phyloP scores from a whole-genome alignment of 208 protist genomes.

The Trypanosoma avium region DNA sequence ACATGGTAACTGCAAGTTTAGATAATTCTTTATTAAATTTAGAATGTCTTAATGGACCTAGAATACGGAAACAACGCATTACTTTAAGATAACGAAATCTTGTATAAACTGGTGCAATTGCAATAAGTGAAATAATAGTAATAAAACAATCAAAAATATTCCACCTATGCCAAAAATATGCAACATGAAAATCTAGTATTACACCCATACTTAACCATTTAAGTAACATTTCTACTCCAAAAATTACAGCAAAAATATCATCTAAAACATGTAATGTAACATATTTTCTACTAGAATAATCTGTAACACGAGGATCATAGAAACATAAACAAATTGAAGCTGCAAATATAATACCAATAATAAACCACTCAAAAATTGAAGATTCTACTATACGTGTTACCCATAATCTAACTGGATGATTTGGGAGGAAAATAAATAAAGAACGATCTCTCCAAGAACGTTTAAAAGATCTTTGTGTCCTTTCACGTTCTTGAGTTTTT shows the following conservation, averaged over 20 bases:
- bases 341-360: constrained; percentile 63
- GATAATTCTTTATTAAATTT: constrained; percentile 59
- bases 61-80: constrained; percentile 83
- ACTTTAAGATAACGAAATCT: constrained; percentile 77
- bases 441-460: constrained; percentile 66
- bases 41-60: constrained; percentile 68
- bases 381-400: constrained; percentile 53
- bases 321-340: constrained; percentile 78
- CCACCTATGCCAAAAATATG: constrained; percentile 90
- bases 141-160: constrained; percentile 91
- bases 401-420: constrained; percentile 51
- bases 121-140: constrained; percentile 81
- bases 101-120: constrained; percentile 39
- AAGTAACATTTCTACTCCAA: constrained; percentile 85
- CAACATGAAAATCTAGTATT: constrained; percentile 56
- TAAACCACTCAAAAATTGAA: constrained; percentile 65
- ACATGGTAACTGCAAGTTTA: constrained; percentile 65
- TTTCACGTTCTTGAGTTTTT: constrained; percentile 52
- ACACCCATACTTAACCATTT: constrained; percentile 90
- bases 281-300: constrained; percentile 65
- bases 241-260: constrained; percentile 84
- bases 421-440: constrained; percentile 64
- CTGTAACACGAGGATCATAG: constrained; percentile 50
- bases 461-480: constrained; percentile 32
- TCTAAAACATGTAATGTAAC: constrained; percentile 75